Evolutionary conservation across 495 filamentous ascomycete species (phyloP), one percentile per base, ranked within the genome.

Genomic region (Penicillium egyptiacum): DNA sequence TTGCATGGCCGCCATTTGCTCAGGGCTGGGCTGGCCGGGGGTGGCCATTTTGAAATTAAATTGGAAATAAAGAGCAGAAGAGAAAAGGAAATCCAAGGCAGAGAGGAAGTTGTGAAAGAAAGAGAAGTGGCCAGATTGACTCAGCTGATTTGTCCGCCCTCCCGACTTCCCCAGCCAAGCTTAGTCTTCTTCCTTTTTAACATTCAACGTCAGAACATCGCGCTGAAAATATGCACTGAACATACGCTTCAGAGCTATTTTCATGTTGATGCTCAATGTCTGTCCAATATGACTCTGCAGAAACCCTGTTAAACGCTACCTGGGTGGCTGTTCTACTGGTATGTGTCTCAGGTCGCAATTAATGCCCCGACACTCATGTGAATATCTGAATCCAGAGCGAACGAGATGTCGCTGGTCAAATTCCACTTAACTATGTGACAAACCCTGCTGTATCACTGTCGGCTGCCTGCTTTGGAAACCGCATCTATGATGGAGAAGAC

Each of bases 1-100:
- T 69, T 95, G 90, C 83, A 96, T 92, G 20, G 78, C 78, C 25
- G 81, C 82, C 57, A 96, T 87, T 76, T 96, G 90, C 75, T 96
- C 87, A 56, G 90, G 91, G 22, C 84, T 79, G n/a, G 89, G 89
- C 76, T 86, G 85, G 65, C 85, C 84, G 42, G 79, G 76, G 28
- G 71, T 62, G 25, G 77, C 73, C 80, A 83, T 83, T 37, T 39
- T 73, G 63, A 58, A 58, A 60, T 26, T 25, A 50, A 42, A 50
- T 47, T 40, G 23, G 26, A 40, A 44, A n/a, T 19, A 23, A 26
- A 48, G 48, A 9, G 35, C 10, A 40, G 41, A 45, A 46, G 42
- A 53, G 41, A 39, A 50, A 55, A 43, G 43, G 28, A 44, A 55
- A 40, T 39, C 20, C 17, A 33, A 50, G 11, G 31, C 9, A 25